Percentiles rank a stretch among this genome's conserved stretches.
These are phyloP conservation scores for Magnusiomyces ingens DNA, from an alignment of 1,139 yeast genomes.

Conservation along the genomic window DNA sequence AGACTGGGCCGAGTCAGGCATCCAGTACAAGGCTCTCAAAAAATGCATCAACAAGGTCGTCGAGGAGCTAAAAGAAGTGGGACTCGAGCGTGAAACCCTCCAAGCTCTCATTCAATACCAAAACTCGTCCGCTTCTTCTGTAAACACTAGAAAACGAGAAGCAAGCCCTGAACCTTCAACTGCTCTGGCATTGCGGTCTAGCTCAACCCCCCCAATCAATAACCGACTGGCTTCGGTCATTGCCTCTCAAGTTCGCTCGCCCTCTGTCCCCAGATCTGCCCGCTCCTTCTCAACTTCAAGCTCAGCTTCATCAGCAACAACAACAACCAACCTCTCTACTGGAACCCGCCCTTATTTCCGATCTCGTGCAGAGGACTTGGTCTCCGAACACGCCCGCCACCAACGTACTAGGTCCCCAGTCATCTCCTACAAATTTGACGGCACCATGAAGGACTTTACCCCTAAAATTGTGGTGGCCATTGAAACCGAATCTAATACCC, in stretches of 20 bases:
- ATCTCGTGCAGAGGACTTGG: no score
- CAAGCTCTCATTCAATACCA: slow-evolving; percentile 37
- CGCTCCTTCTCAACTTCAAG: slow-evolving; percentile 7
- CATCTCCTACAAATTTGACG: slow-evolving; percentile 25
- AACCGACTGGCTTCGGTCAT: slow-evolving; percentile 22
- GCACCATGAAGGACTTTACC: slow-evolving; percentile 19
- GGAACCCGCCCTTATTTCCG: background rate
- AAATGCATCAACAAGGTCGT: slow-evolving; percentile 60
- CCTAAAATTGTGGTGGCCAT: slow-evolving; percentile 23
- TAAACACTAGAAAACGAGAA: background rate
- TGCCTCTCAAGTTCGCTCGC: background rate
- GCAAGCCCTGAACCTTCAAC: no score
- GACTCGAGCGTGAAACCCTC: slow-evolving; percentile 41
- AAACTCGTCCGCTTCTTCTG: background rate
- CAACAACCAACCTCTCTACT: background rate
- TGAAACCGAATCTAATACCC: slow-evolving; percentile 18
- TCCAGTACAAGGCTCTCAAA: slow-evolving; percentile 63
- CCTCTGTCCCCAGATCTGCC: background rate
- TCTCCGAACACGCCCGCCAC: no score
- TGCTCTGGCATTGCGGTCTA: slow-evolving; percentile 12
- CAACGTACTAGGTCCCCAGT: slow-evolving; percentile 4
- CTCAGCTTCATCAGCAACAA: slow-evolving; percentile 16
- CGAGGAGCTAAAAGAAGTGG: slow-evolving; percentile 39
- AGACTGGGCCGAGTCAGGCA: slow-evolving; percentile 64
- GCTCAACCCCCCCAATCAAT: slow-evolving; percentile 34